Evolutionary conservation across 1,284 basidiomycete genomes (phyloP), one percentile per base, ranked within the genome.

Genomic region (Apiotrichum gamsii): DNA sequence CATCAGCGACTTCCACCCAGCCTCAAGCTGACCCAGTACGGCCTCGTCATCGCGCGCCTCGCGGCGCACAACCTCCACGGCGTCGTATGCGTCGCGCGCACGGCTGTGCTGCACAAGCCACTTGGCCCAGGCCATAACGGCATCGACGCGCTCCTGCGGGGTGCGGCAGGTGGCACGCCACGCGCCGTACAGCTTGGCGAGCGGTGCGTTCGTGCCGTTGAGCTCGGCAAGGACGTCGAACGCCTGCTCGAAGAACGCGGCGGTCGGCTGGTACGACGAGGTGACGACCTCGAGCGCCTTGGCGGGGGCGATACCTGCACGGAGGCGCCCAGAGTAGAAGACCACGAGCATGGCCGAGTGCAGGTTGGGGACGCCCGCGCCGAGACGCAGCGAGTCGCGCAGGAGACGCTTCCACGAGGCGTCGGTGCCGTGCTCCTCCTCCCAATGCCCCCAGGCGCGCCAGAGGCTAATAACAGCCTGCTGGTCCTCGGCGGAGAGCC

Each of bases 51-150:
- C 51, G 14, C 52, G 48, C 18, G 61, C 57, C 46, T 61, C 65
- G 21, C 49, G 49, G 49, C 54, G 57, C 5, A 56, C 54, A 8
- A 52, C 52, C 21, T 62, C 60, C n/a, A 62, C 55, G 10, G 56
- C 50, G 18, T 49, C 43, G 28, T 44, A 39, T 10, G 64, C 66
- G 8, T 60, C 58, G 21, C 47, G 49, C 1, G 54, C 63, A 32
- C 52, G 55, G 8, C 57, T 45, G 20, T 46, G 30, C 9, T 38
- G 32, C 31, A 69, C 15, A 18, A 64, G 49, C 54, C 57, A 61
- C 16, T 43, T 38, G 10, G 56, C 61, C 48, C 55, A 64, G 1
- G 30, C 29, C 20, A 67, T 40, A 0, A 41, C 61, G 8, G 62
- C 65, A 0, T 52, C 45, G 6, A 62, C 58, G 29, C 49, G 50